A percentile compares a stretch with the other conserved stretches of the same genome.
phyloP scores from a whole-genome alignment of 495 filamentous ascomycete genomes.

The Tuber calosporum region DNA sequence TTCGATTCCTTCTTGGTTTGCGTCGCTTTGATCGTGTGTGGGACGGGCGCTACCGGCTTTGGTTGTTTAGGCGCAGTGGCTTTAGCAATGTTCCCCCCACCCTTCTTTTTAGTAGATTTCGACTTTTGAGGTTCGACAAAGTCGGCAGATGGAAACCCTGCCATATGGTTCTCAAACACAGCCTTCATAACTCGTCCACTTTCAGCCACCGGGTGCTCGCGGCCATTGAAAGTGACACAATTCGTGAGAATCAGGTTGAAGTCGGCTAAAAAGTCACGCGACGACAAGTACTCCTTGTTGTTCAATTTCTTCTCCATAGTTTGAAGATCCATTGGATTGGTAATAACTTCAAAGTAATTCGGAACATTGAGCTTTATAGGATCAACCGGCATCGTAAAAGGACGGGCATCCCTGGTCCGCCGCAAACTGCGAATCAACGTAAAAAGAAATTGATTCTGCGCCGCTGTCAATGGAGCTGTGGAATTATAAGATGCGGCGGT shows the following conservation, averaged over 20 bases:
- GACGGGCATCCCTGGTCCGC: slow-evolving; percentile 65
- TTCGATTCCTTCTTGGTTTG: slow-evolving; percentile 45
- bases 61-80: slow-evolving; percentile 37
- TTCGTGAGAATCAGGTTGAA: slow-evolving; percentile 70
- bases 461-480: slow-evolving; percentile 45
- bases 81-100: slow-evolving; percentile 46
- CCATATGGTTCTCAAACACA: slow-evolving; percentile 57
- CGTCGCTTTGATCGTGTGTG: slow-evolving; percentile 38
- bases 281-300: slow-evolving; percentile 51
- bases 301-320: slow-evolving; percentile 71
- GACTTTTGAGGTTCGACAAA: slow-evolving; percentile 51
- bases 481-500: slow-evolving; percentile 27
- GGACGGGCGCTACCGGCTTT: slow-evolving; percentile 30
- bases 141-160: slow-evolving; percentile 45
- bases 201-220: slow-evolving; percentile 60
- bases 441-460: slow-evolving; percentile 47
- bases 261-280: slow-evolving; percentile 63
- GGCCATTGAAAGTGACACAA: slow-evolving; percentile 71
- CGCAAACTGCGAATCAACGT: slow-evolving; percentile 62
- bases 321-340: slow-evolving; percentile 71
- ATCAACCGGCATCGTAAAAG: slow-evolving; percentile 72
- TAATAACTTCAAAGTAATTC: slow-evolving; percentile 62
- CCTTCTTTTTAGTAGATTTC: slow-evolving; percentile 50
- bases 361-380: slow-evolving; percentile 59
- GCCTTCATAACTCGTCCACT: slow-evolving; percentile 56